phyloP scores from a whole-genome alignment of 164 flowering plant genomes.

The Stephania yunnanensis region DNA sequence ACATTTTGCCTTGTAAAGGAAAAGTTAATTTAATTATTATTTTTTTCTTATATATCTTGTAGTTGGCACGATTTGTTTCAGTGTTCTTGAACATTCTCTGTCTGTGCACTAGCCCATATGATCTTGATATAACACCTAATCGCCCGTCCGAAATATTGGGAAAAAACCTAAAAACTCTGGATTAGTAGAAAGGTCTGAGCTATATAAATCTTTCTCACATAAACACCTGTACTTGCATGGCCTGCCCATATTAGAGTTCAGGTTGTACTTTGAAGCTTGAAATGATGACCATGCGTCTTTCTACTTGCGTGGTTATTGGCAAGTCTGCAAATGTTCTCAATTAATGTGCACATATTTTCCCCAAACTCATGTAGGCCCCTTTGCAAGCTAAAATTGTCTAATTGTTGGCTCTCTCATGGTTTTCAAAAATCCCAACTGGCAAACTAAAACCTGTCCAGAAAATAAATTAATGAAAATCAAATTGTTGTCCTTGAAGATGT shows the following conservation, averaged over 20 bases:
- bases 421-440: neutral
- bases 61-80: neutral
- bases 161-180: neutral
- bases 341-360: neutral
- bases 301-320: no score
- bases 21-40: neutral
- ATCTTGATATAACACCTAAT: no score
- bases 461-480: no score
- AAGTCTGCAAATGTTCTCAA: neutral
- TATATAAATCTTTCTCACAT: neutral
- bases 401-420: neutral
- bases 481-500: neutral
- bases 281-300: neutral
- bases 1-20: neutral
- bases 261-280: neutral
- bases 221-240: neutral
- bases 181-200: neutral
- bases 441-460: no score
- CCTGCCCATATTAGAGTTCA: neutral
- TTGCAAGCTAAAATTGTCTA: neutral
- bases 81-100: neutral
- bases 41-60: neutral
- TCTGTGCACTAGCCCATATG: neutral
- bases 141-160: neutral
- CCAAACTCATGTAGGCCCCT: neutral